These are phyloP conservation scores for Gossypioides kirkii DNA, from an alignment of 345 rosid species.

Conservation along the genomic window DNA sequence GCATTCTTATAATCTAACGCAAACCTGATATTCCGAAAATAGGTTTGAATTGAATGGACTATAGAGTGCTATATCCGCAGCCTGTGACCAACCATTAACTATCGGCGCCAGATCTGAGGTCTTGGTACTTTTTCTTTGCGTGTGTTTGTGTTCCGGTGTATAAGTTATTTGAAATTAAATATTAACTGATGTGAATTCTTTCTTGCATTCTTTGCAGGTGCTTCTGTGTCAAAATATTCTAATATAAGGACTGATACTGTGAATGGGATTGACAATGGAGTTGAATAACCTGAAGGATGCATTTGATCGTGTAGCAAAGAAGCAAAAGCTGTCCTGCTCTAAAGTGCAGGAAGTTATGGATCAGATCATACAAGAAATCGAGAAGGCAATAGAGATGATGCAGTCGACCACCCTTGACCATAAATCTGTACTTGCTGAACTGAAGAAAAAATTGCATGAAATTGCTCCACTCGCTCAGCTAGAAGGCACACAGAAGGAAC, in stretches of 20 bases:
- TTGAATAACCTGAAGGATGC: constrained; percentile 67
- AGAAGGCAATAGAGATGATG: constrained; percentile 31
- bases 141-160: neutral
- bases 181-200: neutral
- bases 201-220: constrained; percentile 6
- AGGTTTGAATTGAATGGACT: constrained; percentile 5
- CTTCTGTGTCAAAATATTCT: neutral
- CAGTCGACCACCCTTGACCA: constrained; percentile 22
- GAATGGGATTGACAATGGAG: constrained; percentile 41
- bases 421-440: constrained; percentile 32
- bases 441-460: constrained; percentile 42
- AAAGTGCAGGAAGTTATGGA: constrained; percentile 55
- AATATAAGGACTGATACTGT: neutral
- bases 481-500: constrained; percentile 60
- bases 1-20: neutral
- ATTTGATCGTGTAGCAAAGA: constrained; percentile 69
- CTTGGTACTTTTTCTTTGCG: neutral
- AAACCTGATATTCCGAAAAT: neutral
- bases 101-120: neutral
- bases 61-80: neutral
- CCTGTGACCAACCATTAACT: neutral
- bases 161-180: constrained; percentile 1
- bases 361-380: constrained; percentile 47
- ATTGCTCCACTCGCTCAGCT: constrained; percentile 40
- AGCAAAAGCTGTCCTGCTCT: constrained; percentile 56